Evolutionary conservation across 768 basidiomycete genomes (phyloP), one percentile per base, ranked within the genome.

Genomic region (Podaxis sp.): DNA sequence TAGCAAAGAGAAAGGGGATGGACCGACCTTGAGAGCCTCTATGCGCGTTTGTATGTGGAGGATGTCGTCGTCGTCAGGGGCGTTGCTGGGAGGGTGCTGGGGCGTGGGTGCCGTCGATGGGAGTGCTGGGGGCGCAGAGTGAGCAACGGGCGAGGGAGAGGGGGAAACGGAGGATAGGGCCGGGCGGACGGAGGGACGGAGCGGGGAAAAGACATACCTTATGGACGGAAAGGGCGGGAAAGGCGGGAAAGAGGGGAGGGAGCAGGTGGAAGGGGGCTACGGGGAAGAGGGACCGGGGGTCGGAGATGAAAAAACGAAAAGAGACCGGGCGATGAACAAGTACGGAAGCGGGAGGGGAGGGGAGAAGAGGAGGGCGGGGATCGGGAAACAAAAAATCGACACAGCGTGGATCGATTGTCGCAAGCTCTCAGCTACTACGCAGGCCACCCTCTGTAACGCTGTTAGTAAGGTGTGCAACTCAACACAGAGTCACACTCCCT

Each of bases 361-460:
- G 59, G 59, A 60, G 50, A 60, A 53, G 50, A 35, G 51, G 51
- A 23, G 59, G 59, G 50, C 59, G 59, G 59, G 59, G 59, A 60
- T 60, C 59, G 59, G 59, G 59, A 60, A 60, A 44, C 51, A 52
- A 44, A 60, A 60, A 60, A 60, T 42, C 50, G 51, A 60, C 50
- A 53, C 59, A 60, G 59, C 59, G 59, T 60, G 51, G 51, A 60
- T 60, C 59, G 59, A 60, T 60, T 60, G 59, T 60, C 59, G 59
- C 59, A 60, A 60, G 59, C 59, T 60, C 59, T 60, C 59, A 60
- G 59, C 59, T 60, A 36, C 59, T 60, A 60, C 59, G 59, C 59
- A 60, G 59, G 14, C 59, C 59, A 53, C 51, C 51, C 59, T 40
- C 59, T 60, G 59, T 60, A 60, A 60, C 59, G 59, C 59, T 60